These are phyloP conservation scores for Aquilaria yunnanensis DNA, from an alignment of 345 rosid species.

Conservation along the genomic window DNA sequence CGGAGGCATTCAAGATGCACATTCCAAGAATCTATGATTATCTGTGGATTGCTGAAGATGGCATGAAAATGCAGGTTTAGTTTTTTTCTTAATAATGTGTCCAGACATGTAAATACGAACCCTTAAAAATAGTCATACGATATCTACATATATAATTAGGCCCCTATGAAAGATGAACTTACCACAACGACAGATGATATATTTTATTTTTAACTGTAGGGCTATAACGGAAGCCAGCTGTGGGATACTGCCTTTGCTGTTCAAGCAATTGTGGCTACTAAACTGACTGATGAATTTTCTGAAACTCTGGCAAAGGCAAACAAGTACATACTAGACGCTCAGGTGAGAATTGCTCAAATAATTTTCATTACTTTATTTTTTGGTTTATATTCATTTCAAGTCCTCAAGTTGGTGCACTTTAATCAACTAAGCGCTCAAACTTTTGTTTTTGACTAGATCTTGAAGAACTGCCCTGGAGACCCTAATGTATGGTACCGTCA, in stretches of 20 bases:
- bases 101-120: too few relatives aligned
- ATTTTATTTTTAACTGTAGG: constrained; percentile 27
- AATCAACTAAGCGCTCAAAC: constrained; percentile 1
- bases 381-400: neutral
- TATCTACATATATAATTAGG: too few relatives aligned
- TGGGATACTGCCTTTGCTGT: constrained; percentile 68
- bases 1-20: constrained; percentile 62
- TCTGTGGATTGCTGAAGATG: constrained; percentile 80
- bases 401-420: too few relatives aligned
- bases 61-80: constrained; percentile 80
- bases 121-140: too few relatives aligned
- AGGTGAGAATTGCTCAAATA: constrained; percentile 27
- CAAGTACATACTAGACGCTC: constrained; percentile 41
- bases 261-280: constrained; percentile 56
- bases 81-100: too few relatives aligned
- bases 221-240: constrained; percentile 71
- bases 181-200: neutral
- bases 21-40: constrained; percentile 57
- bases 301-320: constrained; percentile 48
- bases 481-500: constrained; percentile 54
- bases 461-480: constrained; percentile 53
- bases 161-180: neutral
- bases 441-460: constrained; percentile 29
- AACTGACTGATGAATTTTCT: constrained; percentile 46
- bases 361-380: neutral